phyloP scores from a whole-genome alignment of 345 rosid species.

The Viola odorata region DNA sequence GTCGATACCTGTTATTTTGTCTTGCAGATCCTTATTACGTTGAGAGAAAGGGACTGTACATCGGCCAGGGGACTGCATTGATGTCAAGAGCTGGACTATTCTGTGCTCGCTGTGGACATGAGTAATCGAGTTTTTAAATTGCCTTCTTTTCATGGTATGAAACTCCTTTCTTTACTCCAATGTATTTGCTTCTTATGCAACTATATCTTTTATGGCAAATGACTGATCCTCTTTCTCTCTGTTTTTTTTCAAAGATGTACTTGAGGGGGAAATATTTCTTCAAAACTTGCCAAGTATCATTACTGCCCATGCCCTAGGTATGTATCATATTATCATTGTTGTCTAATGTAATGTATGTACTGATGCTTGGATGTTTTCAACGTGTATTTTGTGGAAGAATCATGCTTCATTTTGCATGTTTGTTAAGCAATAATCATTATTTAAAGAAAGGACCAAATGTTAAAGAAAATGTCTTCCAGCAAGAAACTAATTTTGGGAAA shows the following conservation, averaged over 20 bases:
- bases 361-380: too few relatives aligned
- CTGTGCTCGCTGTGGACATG: slow-evolving; percentile 86
- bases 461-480: too few relatives aligned
- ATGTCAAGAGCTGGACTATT: slow-evolving; percentile 95
- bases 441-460: too few relatives aligned
- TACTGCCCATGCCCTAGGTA: slow-evolving; percentile 89
- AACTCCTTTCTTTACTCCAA: slow-evolving; percentile 12
- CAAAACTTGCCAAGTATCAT: slow-evolving; percentile 92
- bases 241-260: slow-evolving; percentile 61
- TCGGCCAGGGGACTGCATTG: slow-evolving; percentile 84
- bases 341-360: slow-evolving; percentile 3
- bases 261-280: slow-evolving; percentile 93
- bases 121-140: slow-evolving; percentile 60
- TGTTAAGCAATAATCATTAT: too few relatives aligned
- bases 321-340: neutral
- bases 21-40: slow-evolving; percentile 66
- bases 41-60: slow-evolving; percentile 75
- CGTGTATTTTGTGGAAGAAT: too few relatives aligned
- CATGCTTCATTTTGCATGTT: too few relatives aligned
- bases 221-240: neutral
- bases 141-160: slow-evolving; percentile 75
- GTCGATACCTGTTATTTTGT: slow-evolving; percentile 26
- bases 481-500: too few relatives aligned
- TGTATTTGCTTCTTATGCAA: neutral
- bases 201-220: neutral